These are phyloP conservation scores for Rhytidiadelphus loreus DNA, from an alignment of 225 moss, liverwort and hornwort species.

Conservation along the genomic window DNA sequence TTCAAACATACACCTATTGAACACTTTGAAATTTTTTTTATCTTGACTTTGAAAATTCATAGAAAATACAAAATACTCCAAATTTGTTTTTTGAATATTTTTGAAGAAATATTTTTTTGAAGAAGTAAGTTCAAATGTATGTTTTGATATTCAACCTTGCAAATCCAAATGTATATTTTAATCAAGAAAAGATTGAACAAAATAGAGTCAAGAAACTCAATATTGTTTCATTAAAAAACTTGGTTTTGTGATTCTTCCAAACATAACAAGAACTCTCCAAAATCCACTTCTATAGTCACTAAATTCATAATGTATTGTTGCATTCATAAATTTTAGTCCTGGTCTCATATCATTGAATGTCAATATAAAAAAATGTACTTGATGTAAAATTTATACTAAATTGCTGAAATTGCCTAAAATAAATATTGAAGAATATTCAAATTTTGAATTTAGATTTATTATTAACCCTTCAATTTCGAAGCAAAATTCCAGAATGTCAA, in stretches of 20 bases:
- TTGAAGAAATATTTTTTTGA: not conserved
- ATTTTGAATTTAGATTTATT: not conserved
- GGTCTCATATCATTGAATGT: not conserved
- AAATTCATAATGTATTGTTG: not conserved
- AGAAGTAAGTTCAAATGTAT: too few species aligned
- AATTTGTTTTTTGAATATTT: not conserved
- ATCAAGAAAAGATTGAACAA: accelerated
- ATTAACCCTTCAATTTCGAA: not conserved
- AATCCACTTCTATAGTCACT: not conserved
- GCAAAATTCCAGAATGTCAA: not conserved
- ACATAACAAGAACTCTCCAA: not conserved
- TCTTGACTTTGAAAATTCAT: not conserved
- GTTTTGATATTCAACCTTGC: too few species aligned
- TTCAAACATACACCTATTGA: not conserved
- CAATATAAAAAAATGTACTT: too few species aligned
- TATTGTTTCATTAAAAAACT: not conserved
- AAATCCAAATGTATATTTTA: not conserved
- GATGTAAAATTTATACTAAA: not conserved
- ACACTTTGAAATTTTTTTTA: not conserved
- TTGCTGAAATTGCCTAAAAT: not conserved
- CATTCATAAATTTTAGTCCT: too few species aligned
- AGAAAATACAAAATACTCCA: not conserved
- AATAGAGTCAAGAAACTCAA: not conserved
- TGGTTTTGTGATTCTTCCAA: not conserved
- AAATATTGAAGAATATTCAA: not conserved